Evolutionary conservation across 1,139 yeast genomes (phyloP), one percentile per base, ranked within the genome.

Genomic region (Scheffersomyces segobiensis): DNA sequence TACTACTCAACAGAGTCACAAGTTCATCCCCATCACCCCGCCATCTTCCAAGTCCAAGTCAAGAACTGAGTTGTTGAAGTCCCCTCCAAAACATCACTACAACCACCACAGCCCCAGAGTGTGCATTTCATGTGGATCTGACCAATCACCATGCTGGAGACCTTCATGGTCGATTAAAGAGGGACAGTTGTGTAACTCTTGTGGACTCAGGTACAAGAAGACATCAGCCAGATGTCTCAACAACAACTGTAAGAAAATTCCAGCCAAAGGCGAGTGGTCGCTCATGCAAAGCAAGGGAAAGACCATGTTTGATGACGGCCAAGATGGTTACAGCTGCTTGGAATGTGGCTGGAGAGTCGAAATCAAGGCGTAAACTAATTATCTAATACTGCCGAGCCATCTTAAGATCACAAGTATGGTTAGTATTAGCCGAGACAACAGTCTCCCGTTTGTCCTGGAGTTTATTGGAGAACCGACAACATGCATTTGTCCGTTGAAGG

Each of bases 111-210:
- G 74, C 53, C 70, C 74, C 50, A 80, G 93, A 66, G 83, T 85
- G 59, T 95, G 99, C 72, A 88, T 95, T 46, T 91, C 98, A 5
- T 95, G 99, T 75, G 93, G 93, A 14, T 87, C 96, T 0, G 91
- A 88, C 62, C 96, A 90, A 66, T 91, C 97, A 14, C 99, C 99
- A 12, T 95, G 99, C 74, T 95, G 99, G 99, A 85, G 99, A 71
- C 99, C 99, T 2, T 89, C 97, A 7, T 95, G 99, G 99, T 87
- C 96, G 3, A 78, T 82, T 53, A 83, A 87, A 66, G 92, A 89
- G 60, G 98, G 98, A 18, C 98, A 93, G 75, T 82, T 95, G 67
- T 95, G 99, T 78, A 95, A 95, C 72, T 91, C 97, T 1, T 95
- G 99, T 76, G 99, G 99, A 1, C 80, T 95, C 66, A 82, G 99